Evolutionary conservation across 2,329 filamentous ascomycete genomes (phyloP), one percentile per base, ranked within the genome.

Genomic region (Aspergillus felis): DNA sequence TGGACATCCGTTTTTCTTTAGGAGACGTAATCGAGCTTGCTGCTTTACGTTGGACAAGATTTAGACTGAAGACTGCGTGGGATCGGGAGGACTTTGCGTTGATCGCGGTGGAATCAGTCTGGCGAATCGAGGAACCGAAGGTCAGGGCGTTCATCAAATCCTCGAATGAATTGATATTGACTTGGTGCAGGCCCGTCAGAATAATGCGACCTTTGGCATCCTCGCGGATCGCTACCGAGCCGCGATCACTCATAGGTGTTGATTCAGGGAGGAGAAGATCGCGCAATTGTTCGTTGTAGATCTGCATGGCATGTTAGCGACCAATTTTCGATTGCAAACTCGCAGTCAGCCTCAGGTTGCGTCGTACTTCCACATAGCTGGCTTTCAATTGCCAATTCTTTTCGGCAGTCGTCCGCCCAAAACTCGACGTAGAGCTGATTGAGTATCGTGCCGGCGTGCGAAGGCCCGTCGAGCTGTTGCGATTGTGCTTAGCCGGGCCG

Each of bases 21-120:
- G 81, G 81, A 17, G 85, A 80, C 3, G 82, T 76, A 1, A 67
- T 60, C n/a, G 67, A 62, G 20, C 55, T 63, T 1, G 57, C 51
- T 74, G 79, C 57, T 76, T 91, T 94, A 68, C 90, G 90, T 78
- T 97, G 69, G 7, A 97, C 82, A 7, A 99, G 82, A 68, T 97
- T 97, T 61, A 99, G 79, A 71, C 91, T 97, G 76, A 99, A 97
- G 29, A 99, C 92, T 35, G 94, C 94, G 73, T 99, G 94, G 1
- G 94, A 99, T 62, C 94, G 91, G 10, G 94, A 99, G 0, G 94
- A 99, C 71, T 96, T 93, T 47, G 93, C 94, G 71, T 99, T 99
- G 70, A 97, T 94, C 3, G 93, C 94, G 2, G 94, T 99, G 25
- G 94, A 89, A 76, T 99, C 94, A 0, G 94, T 99, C 72, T 99